Evolutionary conservation across 805 yeast genomes (phyloP).

Genomic region (Brettanomyces naardenensis): DNA sequence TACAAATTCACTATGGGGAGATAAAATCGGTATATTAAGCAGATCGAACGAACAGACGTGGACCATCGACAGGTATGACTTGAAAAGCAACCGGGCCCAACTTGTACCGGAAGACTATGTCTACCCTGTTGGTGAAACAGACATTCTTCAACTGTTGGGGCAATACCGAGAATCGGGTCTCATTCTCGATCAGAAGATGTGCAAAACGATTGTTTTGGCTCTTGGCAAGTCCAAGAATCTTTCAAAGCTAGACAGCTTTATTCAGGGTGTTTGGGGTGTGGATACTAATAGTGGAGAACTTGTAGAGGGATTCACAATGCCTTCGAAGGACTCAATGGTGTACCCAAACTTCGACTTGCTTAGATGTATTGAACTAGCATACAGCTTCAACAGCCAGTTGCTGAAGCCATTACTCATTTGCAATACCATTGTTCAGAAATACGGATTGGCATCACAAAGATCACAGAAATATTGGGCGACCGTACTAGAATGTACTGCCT

Average conservation of each 20-base stretch:
- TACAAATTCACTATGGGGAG: constrained; percentile 19
- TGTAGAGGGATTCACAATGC: constrained; percentile 5
- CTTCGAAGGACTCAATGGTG: constrained; percentile 7
- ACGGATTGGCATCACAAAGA: constrained; percentile 13
- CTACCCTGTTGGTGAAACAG: constrained; percentile 10
- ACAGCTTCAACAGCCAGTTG: constrained; percentile 22
- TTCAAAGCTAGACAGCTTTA: constrained; percentile 15
- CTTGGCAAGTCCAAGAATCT: constrained; percentile 22
- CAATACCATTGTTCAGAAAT: constrained; percentile 16
- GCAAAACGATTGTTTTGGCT: constrained; percentile 20
- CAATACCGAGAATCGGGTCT: constrained; percentile 13
- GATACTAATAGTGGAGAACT: constrained; percentile 5
- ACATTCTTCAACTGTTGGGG: constrained; percentile 10
- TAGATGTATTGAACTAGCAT: constrained; percentile 22
- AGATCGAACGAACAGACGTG: constrained; percentile 18
- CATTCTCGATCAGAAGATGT: constrained; percentile 16
- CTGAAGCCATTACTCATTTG: constrained; percentile 21
- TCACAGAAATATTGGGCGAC: constrained; percentile 21
- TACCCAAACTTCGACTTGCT: constrained; percentile 22
- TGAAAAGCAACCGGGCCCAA: constrained; percentile 11
- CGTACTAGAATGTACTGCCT: constrained; percentile 18
- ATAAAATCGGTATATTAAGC: constrained; percentile 18
- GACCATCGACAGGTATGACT: constrained; percentile 16
- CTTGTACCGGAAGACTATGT: constrained; percentile 6
- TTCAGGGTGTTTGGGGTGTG: constrained; percentile 23